Evolutionary conservation across 2,329 filamentous ascomycete species (phyloP).

Genomic region (Rhinocladiella similis): DNA sequence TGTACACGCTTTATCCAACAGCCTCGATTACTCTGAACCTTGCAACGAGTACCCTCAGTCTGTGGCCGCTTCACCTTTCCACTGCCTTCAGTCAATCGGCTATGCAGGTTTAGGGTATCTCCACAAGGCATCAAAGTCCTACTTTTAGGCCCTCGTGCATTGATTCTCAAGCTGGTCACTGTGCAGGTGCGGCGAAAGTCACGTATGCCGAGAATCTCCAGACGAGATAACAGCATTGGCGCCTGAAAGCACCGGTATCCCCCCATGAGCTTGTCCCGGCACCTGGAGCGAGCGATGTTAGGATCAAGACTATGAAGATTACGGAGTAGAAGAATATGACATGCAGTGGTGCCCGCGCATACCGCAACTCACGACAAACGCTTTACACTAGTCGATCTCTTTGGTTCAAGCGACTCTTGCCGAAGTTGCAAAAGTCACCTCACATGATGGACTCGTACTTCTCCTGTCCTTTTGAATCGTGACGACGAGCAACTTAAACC

Average conservation of each 20-base stretch:
- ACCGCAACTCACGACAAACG: background rate
- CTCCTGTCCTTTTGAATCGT: background rate
- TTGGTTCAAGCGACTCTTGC: background rate
- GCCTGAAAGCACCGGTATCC: no score
- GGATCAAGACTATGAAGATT: no score
- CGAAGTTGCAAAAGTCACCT: background rate
- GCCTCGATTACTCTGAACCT: no score
- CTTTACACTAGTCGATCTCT: background rate
- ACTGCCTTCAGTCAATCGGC: background rate
- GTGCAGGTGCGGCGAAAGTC: background rate
- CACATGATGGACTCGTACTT: background rate
- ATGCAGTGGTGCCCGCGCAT: background rate
- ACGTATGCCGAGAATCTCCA: background rate
- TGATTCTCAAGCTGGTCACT: background rate
- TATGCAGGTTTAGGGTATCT: background rate
- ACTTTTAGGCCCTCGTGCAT: background rate
- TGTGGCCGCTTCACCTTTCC: background rate
- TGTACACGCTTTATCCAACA: no score
- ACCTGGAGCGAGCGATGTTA: no score
- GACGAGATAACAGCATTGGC: no score
- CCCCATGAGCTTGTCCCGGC: no score
- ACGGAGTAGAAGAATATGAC: background rate
- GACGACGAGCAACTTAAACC: background rate
- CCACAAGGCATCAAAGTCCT: background rate
- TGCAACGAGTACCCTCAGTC: background rate